A percentile compares a stretch with the other conserved stretches of the same genome.
These are phyloP conservation scores for Trichocladium uniseriatum DNA, from an alignment of 495 filamentous ascomycete genomes.

Conservation along the genomic window DNA sequence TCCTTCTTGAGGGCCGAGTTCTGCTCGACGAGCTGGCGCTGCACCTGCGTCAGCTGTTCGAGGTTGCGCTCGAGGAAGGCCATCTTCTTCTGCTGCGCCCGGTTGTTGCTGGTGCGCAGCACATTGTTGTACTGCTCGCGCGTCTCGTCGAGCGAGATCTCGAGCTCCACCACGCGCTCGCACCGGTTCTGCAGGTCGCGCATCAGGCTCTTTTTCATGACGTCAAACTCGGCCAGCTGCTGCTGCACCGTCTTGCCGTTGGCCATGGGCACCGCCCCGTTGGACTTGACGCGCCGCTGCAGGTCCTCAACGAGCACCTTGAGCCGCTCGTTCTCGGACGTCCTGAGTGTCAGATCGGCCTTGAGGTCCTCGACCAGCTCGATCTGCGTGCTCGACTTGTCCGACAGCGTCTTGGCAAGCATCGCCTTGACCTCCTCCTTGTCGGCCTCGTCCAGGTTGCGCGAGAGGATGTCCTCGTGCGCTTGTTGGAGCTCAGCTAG, in stretches of 20 bases:
- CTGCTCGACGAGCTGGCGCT: slow-evolving; percentile 95
- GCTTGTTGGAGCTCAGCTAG: slow-evolving; percentile 64
- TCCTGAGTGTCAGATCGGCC: slow-evolving; percentile 58
- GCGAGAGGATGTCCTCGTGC: slow-evolving; percentile 70
- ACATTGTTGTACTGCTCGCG: slow-evolving; percentile 99
- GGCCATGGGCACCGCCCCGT: slow-evolving; percentile 42
- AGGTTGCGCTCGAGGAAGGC: slow-evolving; percentile 97
- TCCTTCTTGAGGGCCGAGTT: slow-evolving; percentile 96
- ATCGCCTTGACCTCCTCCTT: slow-evolving; percentile 72
- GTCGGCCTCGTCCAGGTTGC: slow-evolving; percentile 70
- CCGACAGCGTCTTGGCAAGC: slow-evolving; percentile 64
- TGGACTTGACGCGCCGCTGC: slow-evolving; percentile 57
- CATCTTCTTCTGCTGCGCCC: slow-evolving; percentile 99
- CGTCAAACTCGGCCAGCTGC: slow-evolving; percentile 95
- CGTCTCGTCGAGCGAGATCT: slow-evolving; percentile 93
- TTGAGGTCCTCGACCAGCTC: slow-evolving; percentile 64
- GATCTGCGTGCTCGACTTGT: slow-evolving; percentile 59
- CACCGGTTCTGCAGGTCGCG: slow-evolving; percentile 96
- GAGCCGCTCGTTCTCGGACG: slow-evolving; percentile 67
- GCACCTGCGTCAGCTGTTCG: slow-evolving; percentile 93
- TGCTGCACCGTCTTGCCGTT: slow-evolving; percentile 93
- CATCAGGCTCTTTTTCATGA: slow-evolving; percentile 99
- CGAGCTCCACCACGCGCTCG: slow-evolving; percentile 93
- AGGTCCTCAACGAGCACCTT: slow-evolving; percentile 66
- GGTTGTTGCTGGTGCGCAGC: slow-evolving; percentile 87